Evolutionary conservation across 116 monocot species (phyloP).

Genomic region (Cymodocea nodosa): DNA sequence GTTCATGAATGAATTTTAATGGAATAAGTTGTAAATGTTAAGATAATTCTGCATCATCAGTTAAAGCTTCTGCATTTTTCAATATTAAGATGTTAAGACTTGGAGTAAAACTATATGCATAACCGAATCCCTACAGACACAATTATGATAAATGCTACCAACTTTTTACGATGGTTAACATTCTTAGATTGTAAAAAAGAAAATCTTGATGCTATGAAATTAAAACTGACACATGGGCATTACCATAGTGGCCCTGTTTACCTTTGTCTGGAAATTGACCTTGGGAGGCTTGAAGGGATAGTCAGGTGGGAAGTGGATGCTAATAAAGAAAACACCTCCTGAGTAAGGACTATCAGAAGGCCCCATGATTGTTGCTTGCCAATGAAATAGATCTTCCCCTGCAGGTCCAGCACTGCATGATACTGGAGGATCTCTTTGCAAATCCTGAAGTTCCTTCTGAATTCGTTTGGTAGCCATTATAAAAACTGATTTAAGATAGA

Average conservation of each 20-base stretch:
- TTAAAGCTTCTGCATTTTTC: too few species aligned
- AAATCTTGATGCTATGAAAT: neutral
- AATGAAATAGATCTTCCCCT: slow-evolving; percentile 81
- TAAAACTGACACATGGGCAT: too few species aligned
- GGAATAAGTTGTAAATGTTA: too few species aligned
- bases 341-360: slow-evolving; percentile 72
- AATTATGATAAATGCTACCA: too few species aligned
- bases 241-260: slow-evolving; percentile 6
- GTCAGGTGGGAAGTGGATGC: slow-evolving; percentile 69
- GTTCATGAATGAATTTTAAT: too few species aligned
- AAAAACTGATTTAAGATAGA: neutral
- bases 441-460: slow-evolving; percentile 73
- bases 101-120: too few species aligned
- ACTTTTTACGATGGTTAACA: too few species aligned
- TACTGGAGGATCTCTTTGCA: slow-evolving; percentile 71
- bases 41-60: too few species aligned
- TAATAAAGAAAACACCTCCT: slow-evolving; percentile 71
- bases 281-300: slow-evolving; percentile 83
- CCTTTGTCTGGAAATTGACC: slow-evolving; percentile 82
- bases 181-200: neutral
- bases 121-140: too few species aligned
- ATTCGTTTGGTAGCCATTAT: slow-evolving; percentile 69
- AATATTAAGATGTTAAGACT: too few species aligned
- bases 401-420: slow-evolving; percentile 80
- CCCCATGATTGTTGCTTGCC: slow-evolving; percentile 87